A percentile compares a stretch with the other conserved stretches of the same genome.
Evolutionary conservation across 2,329 filamentous ascomycete genomes (phyloP).

Genomic region (Penicillium griseofulvum): DNA sequence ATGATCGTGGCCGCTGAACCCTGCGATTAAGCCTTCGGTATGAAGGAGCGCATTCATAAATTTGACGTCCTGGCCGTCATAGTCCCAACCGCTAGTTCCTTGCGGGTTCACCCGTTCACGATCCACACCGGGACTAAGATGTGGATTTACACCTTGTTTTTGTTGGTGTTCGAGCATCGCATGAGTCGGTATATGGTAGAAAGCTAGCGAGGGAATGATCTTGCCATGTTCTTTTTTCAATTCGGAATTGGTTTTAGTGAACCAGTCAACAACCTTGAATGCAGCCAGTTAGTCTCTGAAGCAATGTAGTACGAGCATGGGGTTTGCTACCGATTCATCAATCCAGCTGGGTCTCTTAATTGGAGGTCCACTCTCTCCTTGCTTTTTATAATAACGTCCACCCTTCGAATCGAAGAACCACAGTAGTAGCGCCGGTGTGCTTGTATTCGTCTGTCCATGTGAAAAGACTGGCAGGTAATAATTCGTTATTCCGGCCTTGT

Average conservation of each 20-base stretch:
- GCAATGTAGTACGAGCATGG: neutral
- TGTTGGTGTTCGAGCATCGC: constrained; percentile 44
- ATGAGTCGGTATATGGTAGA: constrained; percentile 55
- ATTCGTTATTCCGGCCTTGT: constrained; percentile 49
- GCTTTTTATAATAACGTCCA: constrained; percentile 49
- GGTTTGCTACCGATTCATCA: constrained; percentile 33
- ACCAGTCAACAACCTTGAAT: constrained; percentile 44
- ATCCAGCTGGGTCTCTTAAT: constrained; percentile 47
- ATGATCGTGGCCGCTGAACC: constrained; percentile 68
- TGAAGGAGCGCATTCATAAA: constrained; percentile 63
- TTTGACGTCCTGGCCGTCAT: constrained; percentile 49
- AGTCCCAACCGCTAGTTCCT: constrained; percentile 9
- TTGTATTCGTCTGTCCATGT: constrained; percentile 39
- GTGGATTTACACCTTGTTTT: constrained; percentile 39
- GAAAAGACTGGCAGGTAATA: constrained; percentile 54
- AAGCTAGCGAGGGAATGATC: constrained; percentile 51
- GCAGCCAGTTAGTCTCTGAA: neutral
- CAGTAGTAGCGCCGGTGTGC: constrained; percentile 50
- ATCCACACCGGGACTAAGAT: constrained; percentile 48
- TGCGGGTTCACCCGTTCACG: constrained; percentile 42
- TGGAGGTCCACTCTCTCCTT: constrained; percentile 20
- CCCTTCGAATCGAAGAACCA: constrained; percentile 73
- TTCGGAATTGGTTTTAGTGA: constrained; percentile 33
- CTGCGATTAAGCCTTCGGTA: constrained; percentile 54
- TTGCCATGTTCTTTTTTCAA: constrained; percentile 31